phyloP scores from a whole-genome alignment of 805 yeast species.

The Cyberlindnera euphorbiiphila region DNA sequence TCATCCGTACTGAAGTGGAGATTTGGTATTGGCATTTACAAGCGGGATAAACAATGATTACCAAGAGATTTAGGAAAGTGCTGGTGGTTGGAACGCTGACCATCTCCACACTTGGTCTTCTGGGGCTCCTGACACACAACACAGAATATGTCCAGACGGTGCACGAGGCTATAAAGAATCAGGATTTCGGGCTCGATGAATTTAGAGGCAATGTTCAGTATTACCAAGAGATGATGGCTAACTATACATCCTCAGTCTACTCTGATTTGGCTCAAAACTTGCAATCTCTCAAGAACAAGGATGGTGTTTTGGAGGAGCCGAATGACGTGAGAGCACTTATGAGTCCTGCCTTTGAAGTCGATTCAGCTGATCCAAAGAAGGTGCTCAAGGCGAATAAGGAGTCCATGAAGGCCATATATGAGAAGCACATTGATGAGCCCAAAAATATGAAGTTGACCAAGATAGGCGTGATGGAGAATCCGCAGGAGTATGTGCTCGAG shows the following conservation, averaged over 20 bases:
- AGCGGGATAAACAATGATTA: constrained; percentile 13
- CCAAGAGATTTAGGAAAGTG: constrained; percentile 17
- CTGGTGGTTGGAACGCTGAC: neutral
- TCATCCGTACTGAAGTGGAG: too few relatives aligned
- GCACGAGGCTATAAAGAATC: constrained; percentile 8
- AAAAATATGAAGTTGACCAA: constrained; percentile 17
- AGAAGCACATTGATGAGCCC: constrained; percentile 28
- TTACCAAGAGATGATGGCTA: constrained; percentile 22
- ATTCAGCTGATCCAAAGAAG: constrained; percentile 9
- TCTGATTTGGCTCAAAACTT: constrained; percentile 7
- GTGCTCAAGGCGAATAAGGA: constrained; percentile 16
- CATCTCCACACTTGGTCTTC: neutral
- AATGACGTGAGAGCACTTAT: constrained; percentile 13
- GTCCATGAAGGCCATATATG: constrained; percentile 7
- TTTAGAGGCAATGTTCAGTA: constrained; percentile 13
- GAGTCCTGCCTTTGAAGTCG: constrained; percentile 22
- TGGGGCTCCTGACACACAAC: constrained; percentile 6
- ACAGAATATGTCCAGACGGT: constrained; percentile 15
- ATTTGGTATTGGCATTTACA: too few relatives aligned
- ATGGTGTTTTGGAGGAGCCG: neutral
- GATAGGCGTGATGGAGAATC: constrained; percentile 12
- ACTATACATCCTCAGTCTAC: constrained; percentile 21
- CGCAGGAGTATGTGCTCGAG: constrained; percentile 34
- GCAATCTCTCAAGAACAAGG: constrained; percentile 1
- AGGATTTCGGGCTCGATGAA: constrained; percentile 7